A percentile compares a stretch with the other conserved stretches of the same genome.
These are phyloP conservation scores for Lodderomyces jiufengensis DNA, from an alignment of 1,139 yeast species.

Conservation along the genomic window DNA sequence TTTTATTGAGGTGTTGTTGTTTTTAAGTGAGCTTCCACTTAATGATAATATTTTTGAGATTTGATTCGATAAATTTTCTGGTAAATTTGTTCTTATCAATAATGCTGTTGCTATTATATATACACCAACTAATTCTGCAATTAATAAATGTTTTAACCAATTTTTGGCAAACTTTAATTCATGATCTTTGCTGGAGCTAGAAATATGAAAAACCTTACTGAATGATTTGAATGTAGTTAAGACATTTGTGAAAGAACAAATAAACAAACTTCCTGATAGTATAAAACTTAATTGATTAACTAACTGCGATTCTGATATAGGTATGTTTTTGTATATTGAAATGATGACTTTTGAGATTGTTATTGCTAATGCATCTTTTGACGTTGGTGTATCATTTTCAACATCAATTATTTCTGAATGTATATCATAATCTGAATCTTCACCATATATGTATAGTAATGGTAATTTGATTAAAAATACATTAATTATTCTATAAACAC, in stretches of 20 bases:
- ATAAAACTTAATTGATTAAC: constrained; percentile 62
- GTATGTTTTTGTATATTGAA: constrained; percentile 23
- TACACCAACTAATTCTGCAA: constrained; percentile 71
- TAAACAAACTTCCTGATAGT: constrained; percentile 61
- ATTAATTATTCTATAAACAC: constrained; percentile 58
- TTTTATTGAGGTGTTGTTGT: constrained; percentile 17
- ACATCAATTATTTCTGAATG: constrained; percentile 8
- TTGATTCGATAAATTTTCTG: constrained; percentile 52
- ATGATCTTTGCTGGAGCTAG: constrained; percentile 4
- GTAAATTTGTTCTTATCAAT: constrained; percentile 70
- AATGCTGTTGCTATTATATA: constrained; percentile 80
- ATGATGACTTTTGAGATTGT: constrained; percentile 53
- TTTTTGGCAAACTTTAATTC: constrained; percentile 23
- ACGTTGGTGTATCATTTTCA: constrained; percentile 12
- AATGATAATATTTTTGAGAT: constrained; percentile 45
- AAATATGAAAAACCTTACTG: constrained; percentile 30
- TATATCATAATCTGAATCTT: neutral
- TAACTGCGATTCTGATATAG: constrained; percentile 48
- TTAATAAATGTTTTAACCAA: constrained; percentile 47
- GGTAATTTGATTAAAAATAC: constrained; percentile 43
- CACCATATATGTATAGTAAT: constrained; percentile 13
- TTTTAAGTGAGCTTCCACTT: constrained; percentile 29
- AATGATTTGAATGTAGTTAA: constrained; percentile 47
- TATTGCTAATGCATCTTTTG: constrained; percentile 62
- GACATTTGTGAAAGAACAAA: constrained; percentile 66